Base-by-base conservation (phyloP, 1,284 basidiomycete species). In the Austropuccinia psidii region DNA sequence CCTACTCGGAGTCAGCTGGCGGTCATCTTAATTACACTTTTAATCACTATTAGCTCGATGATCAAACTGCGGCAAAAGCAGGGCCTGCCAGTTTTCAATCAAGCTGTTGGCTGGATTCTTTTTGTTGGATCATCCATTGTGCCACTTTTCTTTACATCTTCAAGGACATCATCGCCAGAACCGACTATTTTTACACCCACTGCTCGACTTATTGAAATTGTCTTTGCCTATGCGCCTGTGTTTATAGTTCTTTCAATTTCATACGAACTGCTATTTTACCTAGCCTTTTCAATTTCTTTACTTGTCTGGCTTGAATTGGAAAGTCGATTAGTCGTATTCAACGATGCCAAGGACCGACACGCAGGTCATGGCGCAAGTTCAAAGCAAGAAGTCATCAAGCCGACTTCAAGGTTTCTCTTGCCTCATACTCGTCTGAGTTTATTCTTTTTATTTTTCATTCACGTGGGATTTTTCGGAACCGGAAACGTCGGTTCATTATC, bases 391-490 rank as follows among this genome's bases (percentile, higher is more conserved):
- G 17, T n/a, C 5, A 43, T 19, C 15, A 13, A 17, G n/a, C 62
- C 67, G 27, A 47, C 39, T 35, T 72, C 24, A 64, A 58, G 72
- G 61, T 87, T 89, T 76, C 83, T 82, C 60, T 79, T 81, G 35
- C 87, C 88, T 49, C 89, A 92, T 76, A 80, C 91, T 13, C 82
- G 90, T 37, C 87, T 90, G 65, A 90, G 89, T 0, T 76, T 93
- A 27, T 90, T 91, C 79, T 93, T 92, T 82, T 81, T 94, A 75
- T 90, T 91, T 80, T 90, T 93, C 78, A 87, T 93, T 3, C 91
- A 94, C 78, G 85, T 91, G 60, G 91, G 88, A 3, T 93, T 93
- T 82, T 92, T 93, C 78, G 91, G 91, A 13, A 91, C 87, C 37
- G 90, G 90, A 82, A 91, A 91, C 33, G 76, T 78, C 15, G 77